Percentiles rank a stretch among this genome's conserved stretches.
Evolutionary conservation across 2,329 filamentous ascomycete genomes (phyloP).

Genomic region (Cladosporium sp.): DNA sequence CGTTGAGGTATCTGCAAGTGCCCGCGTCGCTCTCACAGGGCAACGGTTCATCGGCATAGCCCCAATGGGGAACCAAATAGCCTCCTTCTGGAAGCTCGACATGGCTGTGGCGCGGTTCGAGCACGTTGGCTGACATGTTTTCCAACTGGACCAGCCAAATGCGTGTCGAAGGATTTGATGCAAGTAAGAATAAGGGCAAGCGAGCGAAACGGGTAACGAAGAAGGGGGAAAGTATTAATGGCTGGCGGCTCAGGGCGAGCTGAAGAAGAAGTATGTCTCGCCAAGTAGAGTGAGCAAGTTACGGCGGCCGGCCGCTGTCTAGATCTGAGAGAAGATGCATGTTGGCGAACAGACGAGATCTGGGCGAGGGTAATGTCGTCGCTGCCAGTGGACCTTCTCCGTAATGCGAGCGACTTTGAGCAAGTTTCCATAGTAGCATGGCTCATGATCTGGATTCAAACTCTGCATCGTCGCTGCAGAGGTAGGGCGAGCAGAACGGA

Average conservation of each 20-base stretch:
- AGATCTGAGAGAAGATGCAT: neutral
- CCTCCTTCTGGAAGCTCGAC: conserved; percentile 11
- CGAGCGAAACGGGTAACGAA: neutral
- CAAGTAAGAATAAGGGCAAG: neutral
- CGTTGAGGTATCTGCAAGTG: conserved; percentile 60
- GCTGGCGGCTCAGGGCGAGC: neutral
- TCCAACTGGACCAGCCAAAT: conserved; percentile 16
- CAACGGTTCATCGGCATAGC: conserved; percentile 55
- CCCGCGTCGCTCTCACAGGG: conserved; percentile 62
- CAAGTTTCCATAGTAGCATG: too few species aligned
- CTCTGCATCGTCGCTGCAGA: too few species aligned
- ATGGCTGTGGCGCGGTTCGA: conserved; percentile 16
- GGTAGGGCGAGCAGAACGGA: too few species aligned
- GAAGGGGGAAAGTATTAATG: neutral
- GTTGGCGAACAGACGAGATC: neutral
- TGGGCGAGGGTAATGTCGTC: conserved; percentile 4
- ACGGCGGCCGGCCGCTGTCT: conserved; percentile 11
- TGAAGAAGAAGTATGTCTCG: conserved; percentile 5
- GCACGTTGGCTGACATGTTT: conserved; percentile 10
- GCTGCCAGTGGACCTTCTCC: neutral
- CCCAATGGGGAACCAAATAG: conserved; percentile 52
- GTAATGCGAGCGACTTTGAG: too few species aligned
- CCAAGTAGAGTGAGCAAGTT: conserved; percentile 21
- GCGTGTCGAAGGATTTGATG: conserved; percentile 9
- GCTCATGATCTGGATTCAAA: too few species aligned